Percentiles rank a stretch among this genome's conserved stretches.
Conservation (phyloP, 352 stramenopile genomes). For the Globisporangium middletonii region DNA sequence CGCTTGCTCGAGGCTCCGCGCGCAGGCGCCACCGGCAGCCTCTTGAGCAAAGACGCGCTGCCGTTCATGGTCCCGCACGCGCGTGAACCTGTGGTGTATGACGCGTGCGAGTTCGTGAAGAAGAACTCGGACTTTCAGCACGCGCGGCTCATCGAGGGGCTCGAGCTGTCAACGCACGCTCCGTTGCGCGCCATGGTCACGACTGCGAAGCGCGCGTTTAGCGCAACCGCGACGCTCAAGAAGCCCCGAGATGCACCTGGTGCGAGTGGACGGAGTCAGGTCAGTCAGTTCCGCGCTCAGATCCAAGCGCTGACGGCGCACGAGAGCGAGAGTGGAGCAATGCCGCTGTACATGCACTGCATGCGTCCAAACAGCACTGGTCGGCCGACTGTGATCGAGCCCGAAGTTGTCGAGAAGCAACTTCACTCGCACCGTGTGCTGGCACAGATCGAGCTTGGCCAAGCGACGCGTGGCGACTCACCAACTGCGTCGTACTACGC, state of each 20-base stretch:
- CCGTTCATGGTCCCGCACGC: constrained; percentile 46
- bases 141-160: constrained; percentile 21
- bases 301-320: constrained; percentile 18
- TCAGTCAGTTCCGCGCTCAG: constrained; percentile 39
- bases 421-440: constrained; percentile 27
- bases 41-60: constrained; percentile 13
- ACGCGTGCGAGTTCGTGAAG: constrained; percentile 57
- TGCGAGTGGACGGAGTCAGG: constrained; percentile 9
- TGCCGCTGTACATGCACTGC: constrained; percentile 51
- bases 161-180: constrained; percentile 23
- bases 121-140: constrained; percentile 66
- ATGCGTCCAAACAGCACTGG: constrained; percentile 33
- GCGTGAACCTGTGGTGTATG: constrained; percentile 43
- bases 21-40: constrained; percentile 7
- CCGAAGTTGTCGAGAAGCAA: constrained; percentile 25
- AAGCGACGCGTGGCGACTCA: background rate
- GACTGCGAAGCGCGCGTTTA: constrained; percentile 1
- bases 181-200: constrained; percentile 26
- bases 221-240: background rate
- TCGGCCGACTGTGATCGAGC: constrained; percentile 20
- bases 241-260: background rate
- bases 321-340: background rate
- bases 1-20: constrained; percentile 19
- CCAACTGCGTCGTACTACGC: constrained; percentile 16
- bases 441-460: constrained; percentile 25